Evolutionary conservation across 2,329 filamentous ascomycete genomes (phyloP), one percentile per base, ranked within the genome.

Genomic region (Talaromyces marneffei): DNA sequence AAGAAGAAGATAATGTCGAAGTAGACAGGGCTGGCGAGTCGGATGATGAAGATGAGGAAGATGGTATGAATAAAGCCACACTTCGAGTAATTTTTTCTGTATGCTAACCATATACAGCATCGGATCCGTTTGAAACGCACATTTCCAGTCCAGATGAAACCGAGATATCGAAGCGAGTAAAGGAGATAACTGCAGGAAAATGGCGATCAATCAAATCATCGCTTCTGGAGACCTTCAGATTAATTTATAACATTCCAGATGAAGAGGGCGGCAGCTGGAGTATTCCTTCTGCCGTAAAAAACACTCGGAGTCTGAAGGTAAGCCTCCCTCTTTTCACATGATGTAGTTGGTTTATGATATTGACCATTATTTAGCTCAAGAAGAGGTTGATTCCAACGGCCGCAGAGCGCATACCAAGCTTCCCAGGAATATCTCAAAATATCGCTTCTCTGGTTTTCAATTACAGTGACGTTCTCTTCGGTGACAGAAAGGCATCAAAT

Each of bases 381-480:
- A 83, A 86, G 64, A 88, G 87, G 68, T 77, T 96, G 27, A 77
- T 78, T 23, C 80, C 84, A 59, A 76, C 80, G 9, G 81, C 85
- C 25, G 72, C 74, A 18, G 80, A 83, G 56, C 79, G 84, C 66
- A 76, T 85, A 50, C 74, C 82, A 2, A 76, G 77, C 3, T 85
- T 96, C 62, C 81, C 85, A 59, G 75, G 80, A 0, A 72, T 87
- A 0, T 86, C 91, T 69, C 83, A 87, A 66, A 79, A 82, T 1
- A 69, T 97, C 39, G 85, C 88, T 2, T 84, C 88, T 0, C 80
- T 88, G 9, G 79, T 96, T 0, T 96, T 95, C 73, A 85, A 86
- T 66, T 96, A 97, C 71, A 84, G 85, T 59, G 93, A 97, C 70
- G 68, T 96, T 1, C 76, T 97, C 1, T 90, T 89, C 69, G 90